Evolutionary conservation across 495 filamentous ascomycete genomes (phyloP), one percentile per base, ranked within the genome.

Genomic region (Aspergillus hancockii): DNA sequence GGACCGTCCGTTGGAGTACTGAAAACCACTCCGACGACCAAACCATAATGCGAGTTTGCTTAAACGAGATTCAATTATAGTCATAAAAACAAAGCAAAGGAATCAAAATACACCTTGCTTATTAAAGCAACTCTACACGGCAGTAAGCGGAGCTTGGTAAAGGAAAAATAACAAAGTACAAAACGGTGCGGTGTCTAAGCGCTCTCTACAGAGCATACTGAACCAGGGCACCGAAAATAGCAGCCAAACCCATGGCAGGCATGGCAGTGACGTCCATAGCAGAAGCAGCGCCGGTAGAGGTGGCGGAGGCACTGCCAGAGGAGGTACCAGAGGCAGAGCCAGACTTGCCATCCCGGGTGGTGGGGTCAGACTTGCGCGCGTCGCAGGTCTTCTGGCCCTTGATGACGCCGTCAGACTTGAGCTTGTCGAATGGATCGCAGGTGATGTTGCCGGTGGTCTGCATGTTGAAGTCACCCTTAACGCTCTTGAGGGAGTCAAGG

Each of bases 401-500:
- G 71, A 92, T 85, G 64, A 77, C 79, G 63, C 64, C 71, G 60
- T 76, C 72, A 36, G 55, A 64, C 43, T 68, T 61, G 34, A 79
- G 63, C 61, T 72, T 59, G 16, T 80, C 40, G 69, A 91, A 82
- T 40, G 61, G 52, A 49, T 51, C 59, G 70, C 84, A 84, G 67
- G 75, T 70, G 75, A 92, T 86, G 57, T 87, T 78, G 59, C 77
- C 81, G 32, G 89, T 89, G 64, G 82, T 88, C 76, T 91, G 84
- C 62, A 95, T 74, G 77, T 96, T 92, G 80, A 96, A 93, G 54
- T 86, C 88, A 79, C 94, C 94, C 67, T 82, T 81, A 62, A 97
- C 92, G 59, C 89, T 83, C 59, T 84, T 76, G 22, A 98, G 80
- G 14, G 68, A 65, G 38, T 90, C 87, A 30, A 97, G 79, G 28